Base-by-base conservation (phyloP, 306 rosid genomes). In the Fragaria iinumae region DNA sequence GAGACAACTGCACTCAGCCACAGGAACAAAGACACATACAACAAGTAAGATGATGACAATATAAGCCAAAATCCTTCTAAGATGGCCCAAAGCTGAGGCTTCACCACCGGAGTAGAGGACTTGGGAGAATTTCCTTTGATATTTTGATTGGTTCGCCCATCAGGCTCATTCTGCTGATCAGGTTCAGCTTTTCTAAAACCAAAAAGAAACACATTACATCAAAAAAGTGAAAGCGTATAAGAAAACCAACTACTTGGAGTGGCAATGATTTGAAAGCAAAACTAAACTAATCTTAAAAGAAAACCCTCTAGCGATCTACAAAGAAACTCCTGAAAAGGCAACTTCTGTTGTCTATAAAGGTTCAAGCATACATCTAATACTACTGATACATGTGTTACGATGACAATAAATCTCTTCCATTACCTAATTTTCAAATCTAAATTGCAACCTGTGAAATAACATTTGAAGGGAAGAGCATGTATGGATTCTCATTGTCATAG, bases 1-100 rank as follows among this genome's bases (percentile, higher is more conserved):
- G 99, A 95, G 81, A 95, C 84, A 85, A 95, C 90, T 38, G 97
- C 99, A 81, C 93, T 80, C 65, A 95, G 89, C 97, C 97, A 95
- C 84, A 95, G 87, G 88, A 95, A 92, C 78, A 91, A 81, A 55
- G 98, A 88, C 75, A 88, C 88, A 21, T 83, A 89, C 84, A 92
- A 60, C 79, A 91, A 85, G 84, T 95, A 95, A 50, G 97, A 88
- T 73, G 99, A 95, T 13, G 99, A 87, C 66, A 92, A 50, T 82
- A 91, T 89, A 62, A 95, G 97, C 91, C 87, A 59, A 70, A 95
- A 60, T 84, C 99, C 98, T 75, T 95, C 97, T 56, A 95, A 87
- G 64, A 91, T 84, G 80, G 93, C 82, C 97, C 93, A 87, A 48
- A 86, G 73, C 59, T 85, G 91, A 85, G 87, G 87, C 82, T 87